Evolutionary conservation across 805 yeast species (phyloP), one percentile per base, ranked within the genome.

Genomic region (Brettanomyces nanus): DNA sequence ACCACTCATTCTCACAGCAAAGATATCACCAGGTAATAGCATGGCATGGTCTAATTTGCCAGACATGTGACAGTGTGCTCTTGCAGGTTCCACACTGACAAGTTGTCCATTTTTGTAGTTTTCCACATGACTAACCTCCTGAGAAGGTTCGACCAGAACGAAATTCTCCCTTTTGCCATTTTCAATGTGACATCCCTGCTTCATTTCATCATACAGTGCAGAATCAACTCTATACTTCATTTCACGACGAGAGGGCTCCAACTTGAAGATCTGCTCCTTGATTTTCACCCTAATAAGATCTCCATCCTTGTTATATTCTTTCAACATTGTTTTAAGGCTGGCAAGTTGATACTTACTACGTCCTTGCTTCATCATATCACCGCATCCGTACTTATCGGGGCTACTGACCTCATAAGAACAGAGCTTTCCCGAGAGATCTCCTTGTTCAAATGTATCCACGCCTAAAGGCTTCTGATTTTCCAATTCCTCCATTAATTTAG

Each of bases 31-130:
- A n/a, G 38, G 33, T 10, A 15, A 6, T 15, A 35, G 22, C n/a
- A 35, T 17, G 5, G 38, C 32, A 19, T 23, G 15, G 6, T 29
- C 21, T 28, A 29, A n/a, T 9, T 11, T 22, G 9, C 28, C 30
- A 9, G 38, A 33, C 38, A 35, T 35, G 15, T 35, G 33, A 17
- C 33, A 35, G 6, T 28, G 20, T n/a, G 18, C 21, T 7, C 33
- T 11, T 19, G 15, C n/a, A 9, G 19, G 13, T n/a, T 29, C 25
- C 17, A 15, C 33, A 5, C 20, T 29, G 17, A 19, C 28, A 11
- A 20, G 7, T 28, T 35, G 20, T 10, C 33, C 33, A 15, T 28
- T 19, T 20, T 35, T 22, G 33, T 35, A 28, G 27, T 34, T 20
- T 21, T 28, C 18, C 11, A 35, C 22, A 27, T 23, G 6, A 17